Conservation (phyloP, 768 basidiomycete genomes). For the Phaffia australis region DNA sequence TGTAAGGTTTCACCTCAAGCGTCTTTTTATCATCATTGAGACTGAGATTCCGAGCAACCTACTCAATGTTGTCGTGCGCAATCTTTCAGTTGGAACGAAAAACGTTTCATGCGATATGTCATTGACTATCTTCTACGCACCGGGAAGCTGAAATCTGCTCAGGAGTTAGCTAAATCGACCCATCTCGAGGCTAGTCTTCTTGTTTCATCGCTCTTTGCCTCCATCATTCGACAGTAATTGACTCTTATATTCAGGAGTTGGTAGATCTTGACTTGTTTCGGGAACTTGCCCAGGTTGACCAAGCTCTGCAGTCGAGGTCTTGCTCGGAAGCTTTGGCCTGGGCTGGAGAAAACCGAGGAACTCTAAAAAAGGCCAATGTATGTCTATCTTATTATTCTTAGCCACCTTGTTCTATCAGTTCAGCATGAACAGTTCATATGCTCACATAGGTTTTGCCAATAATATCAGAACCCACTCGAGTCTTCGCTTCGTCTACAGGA, state of each 20-base stretch:
- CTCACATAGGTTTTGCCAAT: background rate
- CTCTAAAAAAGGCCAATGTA: conserved; percentile 83
- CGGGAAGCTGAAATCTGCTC: conserved; percentile 67
- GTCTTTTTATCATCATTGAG: background rate
- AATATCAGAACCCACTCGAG: conserved; percentile 73
- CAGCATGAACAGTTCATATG: background rate
- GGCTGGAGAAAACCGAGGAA: conserved; percentile 92
- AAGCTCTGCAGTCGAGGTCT: conserved; percentile 59
- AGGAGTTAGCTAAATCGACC: conserved; percentile 53
- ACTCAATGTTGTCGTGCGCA: background rate
- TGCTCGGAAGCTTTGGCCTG: conserved; percentile 84
- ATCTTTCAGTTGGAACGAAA: conserved; percentile 59
- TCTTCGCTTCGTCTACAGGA: conserved; percentile 93
- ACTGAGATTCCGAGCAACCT: background rate
- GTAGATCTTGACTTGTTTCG: conserved; percentile 87
- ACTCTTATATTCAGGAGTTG: conserved; percentile 48
- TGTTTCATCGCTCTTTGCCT: conserved; percentile 27
- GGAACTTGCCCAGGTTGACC: conserved; percentile 77
- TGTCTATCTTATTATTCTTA: conserved; percentile 5
- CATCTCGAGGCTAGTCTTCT: conserved; percentile 26
- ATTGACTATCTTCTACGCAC: conserved; percentile 82
- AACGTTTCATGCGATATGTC: conserved; percentile 72
- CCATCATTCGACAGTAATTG: conserved; percentile 16
- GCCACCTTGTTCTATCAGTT: background rate
- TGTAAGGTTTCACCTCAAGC: background rate